Evolutionary conservation across 441 rosid genomes (phyloP).

Genomic region (Populus hybrid): DNA sequence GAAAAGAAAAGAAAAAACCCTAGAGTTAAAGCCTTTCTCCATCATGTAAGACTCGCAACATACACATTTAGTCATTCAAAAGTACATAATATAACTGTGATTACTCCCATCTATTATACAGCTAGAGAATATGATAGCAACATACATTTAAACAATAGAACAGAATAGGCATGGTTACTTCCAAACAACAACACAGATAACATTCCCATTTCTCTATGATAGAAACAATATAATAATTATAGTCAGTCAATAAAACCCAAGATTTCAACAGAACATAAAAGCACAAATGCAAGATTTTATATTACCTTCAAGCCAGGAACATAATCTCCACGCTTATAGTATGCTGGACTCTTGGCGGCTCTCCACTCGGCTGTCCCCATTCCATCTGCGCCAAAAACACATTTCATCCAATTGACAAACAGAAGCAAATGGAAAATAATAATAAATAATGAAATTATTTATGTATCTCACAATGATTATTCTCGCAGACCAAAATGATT

Average conservation of each 20-base stretch:
- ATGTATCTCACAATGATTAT: constrained; percentile 72
- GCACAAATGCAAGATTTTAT: constrained; percentile 7
- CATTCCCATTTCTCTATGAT: neutral
- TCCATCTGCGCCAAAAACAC: constrained; percentile 55
- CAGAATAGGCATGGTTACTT: neutral
- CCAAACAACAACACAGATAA: constrained; percentile 1
- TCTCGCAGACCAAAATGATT: constrained; percentile 93
- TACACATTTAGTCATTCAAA: no score
- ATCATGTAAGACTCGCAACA: no score
- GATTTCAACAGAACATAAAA: constrained; percentile 1
- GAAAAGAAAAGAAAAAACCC: neutral
- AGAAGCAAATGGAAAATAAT: constrained; percentile 2
- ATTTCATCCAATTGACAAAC: constrained; percentile 2
- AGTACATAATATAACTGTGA: neutral
- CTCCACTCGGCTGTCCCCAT: constrained; percentile 99
- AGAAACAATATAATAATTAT: neutral
- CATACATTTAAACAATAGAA: neutral
- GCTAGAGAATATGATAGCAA: neutral
- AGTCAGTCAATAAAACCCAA: neutral
- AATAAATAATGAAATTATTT: neutral
- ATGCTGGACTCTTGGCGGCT: constrained; percentile 86
- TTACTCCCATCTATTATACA: neutral
- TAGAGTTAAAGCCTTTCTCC: no score
- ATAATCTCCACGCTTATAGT: constrained; percentile 96
- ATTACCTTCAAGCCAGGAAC: constrained; percentile 94